Evolutionary conservation across 176 grass and related monocot species (phyloP).

Genomic region (Cenchrus purpureus): DNA sequence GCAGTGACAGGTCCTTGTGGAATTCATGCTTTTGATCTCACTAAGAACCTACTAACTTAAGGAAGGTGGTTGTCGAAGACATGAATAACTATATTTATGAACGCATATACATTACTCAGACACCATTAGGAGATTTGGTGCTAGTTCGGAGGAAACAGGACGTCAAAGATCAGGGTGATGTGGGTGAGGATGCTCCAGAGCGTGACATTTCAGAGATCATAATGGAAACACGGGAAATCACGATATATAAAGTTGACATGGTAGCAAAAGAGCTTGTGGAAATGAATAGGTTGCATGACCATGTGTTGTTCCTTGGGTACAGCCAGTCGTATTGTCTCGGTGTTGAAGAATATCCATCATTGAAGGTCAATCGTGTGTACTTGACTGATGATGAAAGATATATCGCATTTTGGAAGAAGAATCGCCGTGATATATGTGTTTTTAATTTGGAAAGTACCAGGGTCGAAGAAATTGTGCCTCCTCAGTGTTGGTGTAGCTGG

Average conservation of each 20-base stretch:
- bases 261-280: not conserved
- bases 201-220: not conserved
- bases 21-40: not conserved
- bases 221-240: not conserved
- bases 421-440: not conserved
- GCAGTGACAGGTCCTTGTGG: not conserved
- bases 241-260: not conserved
- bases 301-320: no score
- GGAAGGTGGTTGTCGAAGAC: not conserved
- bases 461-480: no score
- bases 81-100: not conserved
- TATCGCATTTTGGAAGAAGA: not conserved
- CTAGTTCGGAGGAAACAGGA: not conserved
- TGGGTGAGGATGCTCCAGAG: no score
- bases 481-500: no score
- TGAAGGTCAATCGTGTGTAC: conserved; percentile 7
- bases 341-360: not conserved
- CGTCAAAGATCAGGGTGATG: not conserved
- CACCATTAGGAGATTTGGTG: not conserved
- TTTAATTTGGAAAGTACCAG: not conserved
- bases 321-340: no score
- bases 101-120: not conserved
- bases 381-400: not conserved
- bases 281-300: not conserved
- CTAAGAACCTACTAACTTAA: not conserved